These are phyloP conservation scores for Corylus avellana DNA, from an alignment of 306 rosid genomes.

Conservation along the genomic window DNA sequence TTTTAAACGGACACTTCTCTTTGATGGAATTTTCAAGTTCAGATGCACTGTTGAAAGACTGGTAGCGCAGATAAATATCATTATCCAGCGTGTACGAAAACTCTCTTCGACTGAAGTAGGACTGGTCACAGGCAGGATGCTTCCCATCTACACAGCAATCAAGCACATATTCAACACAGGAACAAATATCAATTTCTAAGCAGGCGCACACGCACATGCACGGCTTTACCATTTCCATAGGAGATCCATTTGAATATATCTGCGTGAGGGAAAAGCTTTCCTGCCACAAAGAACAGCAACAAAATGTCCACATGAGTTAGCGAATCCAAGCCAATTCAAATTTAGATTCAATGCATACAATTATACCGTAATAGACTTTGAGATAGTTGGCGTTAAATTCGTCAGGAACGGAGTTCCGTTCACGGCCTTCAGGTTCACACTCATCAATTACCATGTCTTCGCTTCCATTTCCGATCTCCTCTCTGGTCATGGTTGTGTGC, in stretches of 20 bases:
- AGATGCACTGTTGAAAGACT: conserved; percentile 56
- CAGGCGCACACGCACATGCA: background rate
- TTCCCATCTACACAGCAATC: conserved; percentile 69
- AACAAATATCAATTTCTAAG: background rate
- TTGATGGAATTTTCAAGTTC: conserved; percentile 73
- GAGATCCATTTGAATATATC: conserved; percentile 82
- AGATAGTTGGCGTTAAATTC: conserved; percentile 52
- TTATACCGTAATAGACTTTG: conserved; percentile 63
- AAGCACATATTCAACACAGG: background rate
- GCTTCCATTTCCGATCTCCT: conserved; percentile 36
- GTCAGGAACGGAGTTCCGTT: conserved; percentile 33
- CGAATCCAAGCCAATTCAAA: background rate
- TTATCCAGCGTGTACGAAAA: conserved; percentile 76
- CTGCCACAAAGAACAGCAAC: conserved; percentile 35
- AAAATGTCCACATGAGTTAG: background rate
- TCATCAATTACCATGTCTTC: conserved; percentile 54
- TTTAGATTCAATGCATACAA: background rate
- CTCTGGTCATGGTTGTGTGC: conserved; percentile 29
- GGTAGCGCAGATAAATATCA: conserved; percentile 72
- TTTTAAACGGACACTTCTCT: conserved; percentile 75
- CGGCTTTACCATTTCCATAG: conserved; percentile 74
- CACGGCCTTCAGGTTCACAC: conserved; percentile 4
- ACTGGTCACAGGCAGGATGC: conserved; percentile 82
- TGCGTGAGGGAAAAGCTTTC: conserved; percentile 74
- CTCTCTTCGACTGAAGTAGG: conserved; percentile 78